Conservation (phyloP, 164 flowering plant species). For the Tetrastigma voinierianum region DNA sequence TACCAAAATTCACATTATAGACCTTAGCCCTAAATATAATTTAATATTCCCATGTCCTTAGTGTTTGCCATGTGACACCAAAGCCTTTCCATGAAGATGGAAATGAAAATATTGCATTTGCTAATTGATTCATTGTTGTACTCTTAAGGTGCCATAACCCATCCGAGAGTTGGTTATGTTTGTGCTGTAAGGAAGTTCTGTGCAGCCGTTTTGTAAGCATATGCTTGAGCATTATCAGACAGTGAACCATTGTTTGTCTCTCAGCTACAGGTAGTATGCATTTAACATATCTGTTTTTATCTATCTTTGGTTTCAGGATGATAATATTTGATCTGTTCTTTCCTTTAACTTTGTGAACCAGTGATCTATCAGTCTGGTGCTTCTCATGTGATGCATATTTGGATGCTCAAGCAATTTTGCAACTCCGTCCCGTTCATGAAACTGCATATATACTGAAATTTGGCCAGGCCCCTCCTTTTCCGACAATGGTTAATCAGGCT, state of each 20-base stretch:
- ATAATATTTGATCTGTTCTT: background rate
- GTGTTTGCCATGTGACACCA: too few species aligned
- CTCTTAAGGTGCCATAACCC: slow-evolving; percentile 64
- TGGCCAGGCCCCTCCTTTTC: slow-evolving; percentile 66
- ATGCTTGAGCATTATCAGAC: slow-evolving; percentile 80
- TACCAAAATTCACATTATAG: too few species aligned
- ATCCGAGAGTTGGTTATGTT: slow-evolving; percentile 82
- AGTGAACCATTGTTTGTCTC: slow-evolving; percentile 60
- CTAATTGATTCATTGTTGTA: background rate
- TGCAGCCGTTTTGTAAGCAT: slow-evolving; percentile 89
- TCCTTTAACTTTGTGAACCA: slow-evolving; percentile 32
- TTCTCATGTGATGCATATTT: slow-evolving; percentile 81
- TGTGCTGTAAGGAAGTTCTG: slow-evolving; percentile 79
- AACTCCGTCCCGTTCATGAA: slow-evolving; percentile 61
- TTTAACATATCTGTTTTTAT: background rate
- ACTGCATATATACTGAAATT: slow-evolving; percentile 75
- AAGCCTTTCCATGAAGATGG: too few species aligned
- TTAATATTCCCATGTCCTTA: too few species aligned
- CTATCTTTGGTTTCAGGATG: background rate
- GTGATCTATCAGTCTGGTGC: slow-evolving; percentile 96
- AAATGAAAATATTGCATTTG: background rate
- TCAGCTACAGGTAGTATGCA: slow-evolving; percentile 77
- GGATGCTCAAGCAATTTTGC: slow-evolving; percentile 70
- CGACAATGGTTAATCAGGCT: slow-evolving; percentile 18
- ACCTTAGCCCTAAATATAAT: too few species aligned